Evolutionary conservation across 306 rosid species (phyloP), one percentile per base, ranked within the genome.

Genomic region (Vigna radiata): DNA sequence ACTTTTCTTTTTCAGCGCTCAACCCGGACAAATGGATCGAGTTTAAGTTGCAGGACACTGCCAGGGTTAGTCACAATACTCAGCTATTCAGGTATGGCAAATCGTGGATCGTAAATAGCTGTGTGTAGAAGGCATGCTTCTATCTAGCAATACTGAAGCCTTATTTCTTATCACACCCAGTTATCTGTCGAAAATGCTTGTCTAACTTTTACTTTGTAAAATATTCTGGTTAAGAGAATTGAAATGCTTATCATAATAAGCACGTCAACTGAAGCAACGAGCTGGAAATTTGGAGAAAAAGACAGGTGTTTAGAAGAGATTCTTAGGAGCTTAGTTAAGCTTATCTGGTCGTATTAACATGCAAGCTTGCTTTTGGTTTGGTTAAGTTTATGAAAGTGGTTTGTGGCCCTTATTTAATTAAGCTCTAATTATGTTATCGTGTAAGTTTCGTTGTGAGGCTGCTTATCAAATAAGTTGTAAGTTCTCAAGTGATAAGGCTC

Each of bases 31-130:
- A 77, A 70, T 94, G 96, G 98, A 14, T 86, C 71, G 89, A 89
- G 83, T 94, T 94, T 83, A 90, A 89, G 96, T 72, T 94, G 87
- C 96, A 94, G 89, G 98, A 94, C 83, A 84, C 91, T 68, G 94
- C 97, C 52, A 84, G 94, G 82, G 97, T 94, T 78, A 89, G 89
- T 88, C 96, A 94, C 79, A 87, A 94, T 76, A 85, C 94, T 48
- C 87, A 91, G 23, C 82, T 94, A 48, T 94, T 87, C 91, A 94
- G 97, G 98, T 91, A 86, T 55, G 31, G 5, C 49, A 67, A 58
- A 70, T 52, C 44, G 9, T 47, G 75, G 41, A 49, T 72, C 48
- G 29, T 67, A 41, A 53, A 44, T 77, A 36, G 4, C 36, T 44
- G 16, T 36, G 27, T 36, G 18, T 37, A 29, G 33, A 29, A 4